phyloP scores from a whole-genome alignment of 495 filamentous ascomycete genomes.

The Neurospora sp. region DNA sequence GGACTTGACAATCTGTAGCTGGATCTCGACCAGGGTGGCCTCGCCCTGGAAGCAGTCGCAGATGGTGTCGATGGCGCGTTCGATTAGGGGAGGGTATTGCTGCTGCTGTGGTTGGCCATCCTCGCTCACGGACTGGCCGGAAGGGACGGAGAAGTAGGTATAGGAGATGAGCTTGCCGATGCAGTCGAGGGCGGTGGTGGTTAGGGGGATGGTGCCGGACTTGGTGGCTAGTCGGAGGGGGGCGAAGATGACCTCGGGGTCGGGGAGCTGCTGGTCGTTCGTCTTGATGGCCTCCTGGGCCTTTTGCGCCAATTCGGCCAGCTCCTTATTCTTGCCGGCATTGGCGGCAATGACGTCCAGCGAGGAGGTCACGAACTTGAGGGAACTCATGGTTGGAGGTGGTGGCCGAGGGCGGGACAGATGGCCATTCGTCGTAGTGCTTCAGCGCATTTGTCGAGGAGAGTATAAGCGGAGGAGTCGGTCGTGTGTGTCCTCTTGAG shows the following conservation, averaged over 20 bases:
- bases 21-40: conserved; percentile 76
- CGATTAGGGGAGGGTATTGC: conserved; percentile 52
- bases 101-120: conserved; percentile 42
- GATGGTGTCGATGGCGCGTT: conserved; percentile 96
- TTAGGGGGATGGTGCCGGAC: conserved; percentile 68
- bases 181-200: conserved; percentile 88
- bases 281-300: conserved; percentile 77
- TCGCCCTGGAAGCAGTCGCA: conserved; percentile 99
- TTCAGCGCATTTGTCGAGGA: conserved; percentile 18
- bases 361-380: conserved; percentile 88
- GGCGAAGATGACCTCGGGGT: conserved; percentile 85
- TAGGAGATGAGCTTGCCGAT: conserved; percentile 98
- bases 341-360: conserved; percentile 85
- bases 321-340: conserved; percentile 66
- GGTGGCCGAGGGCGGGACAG: conserved; percentile 23
- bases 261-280: conserved; percentile 56
- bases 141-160: conserved; percentile 84
- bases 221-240: conserved; percentile 83
- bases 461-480: background rate
- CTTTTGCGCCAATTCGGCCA: conserved; percentile 68
- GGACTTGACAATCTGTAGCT: conserved; percentile 96
- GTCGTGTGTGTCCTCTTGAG: background rate
- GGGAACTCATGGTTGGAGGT: conserved; percentile 63
- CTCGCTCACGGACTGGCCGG: conserved; percentile 27
- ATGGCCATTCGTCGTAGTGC: conserved; percentile 29